Evolutionary conservation across 495 filamentous ascomycete species (phyloP).

Genomic region (Tuber indicum): DNA sequence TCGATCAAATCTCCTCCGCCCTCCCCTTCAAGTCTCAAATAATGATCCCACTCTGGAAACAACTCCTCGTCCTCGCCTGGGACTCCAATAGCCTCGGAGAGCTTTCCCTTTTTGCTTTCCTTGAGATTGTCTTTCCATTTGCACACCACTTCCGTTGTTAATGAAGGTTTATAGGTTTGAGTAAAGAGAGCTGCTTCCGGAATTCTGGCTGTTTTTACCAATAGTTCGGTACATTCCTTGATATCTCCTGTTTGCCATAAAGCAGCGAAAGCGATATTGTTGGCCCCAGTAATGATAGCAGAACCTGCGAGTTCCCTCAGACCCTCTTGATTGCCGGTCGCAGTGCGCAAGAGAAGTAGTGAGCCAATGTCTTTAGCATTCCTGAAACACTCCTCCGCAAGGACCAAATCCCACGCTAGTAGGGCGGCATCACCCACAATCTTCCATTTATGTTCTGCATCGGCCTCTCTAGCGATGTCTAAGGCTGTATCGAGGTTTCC

Average conservation of each 20-base stretch:
- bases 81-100: conserved; percentile 73
- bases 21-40: conserved; percentile 70
- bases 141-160: conserved; percentile 59
- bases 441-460: conserved; percentile 97
- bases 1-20: conserved; percentile 49
- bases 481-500: conserved; percentile 78
- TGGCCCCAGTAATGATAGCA: conserved; percentile 66
- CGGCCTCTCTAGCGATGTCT: conserved; percentile 70
- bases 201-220: conserved; percentile 66
- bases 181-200: conserved; percentile 86
- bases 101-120: conserved; percentile 65
- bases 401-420: conserved; percentile 70
- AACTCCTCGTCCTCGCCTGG: conserved; percentile 81
- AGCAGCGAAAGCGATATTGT: conserved; percentile 88
- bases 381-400: conserved; percentile 88
- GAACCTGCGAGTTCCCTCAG: conserved; percentile 63
- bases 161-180: conserved; percentile 86
- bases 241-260: conserved; percentile 83
- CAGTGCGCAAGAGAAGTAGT: conserved; percentile 75
- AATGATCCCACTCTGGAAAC: conserved; percentile 95
- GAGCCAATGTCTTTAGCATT: conserved; percentile 86
- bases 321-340: conserved; percentile 67
- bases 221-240: conserved; percentile 70
- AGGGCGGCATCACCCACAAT: conserved; percentile 88
- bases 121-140: conserved; percentile 71